Percentiles rank a stretch among this genome's conserved stretches.
Evolutionary conservation across 2,329 filamentous ascomycete genomes (phyloP).

Genomic region (Curvularia lunata): DNA sequence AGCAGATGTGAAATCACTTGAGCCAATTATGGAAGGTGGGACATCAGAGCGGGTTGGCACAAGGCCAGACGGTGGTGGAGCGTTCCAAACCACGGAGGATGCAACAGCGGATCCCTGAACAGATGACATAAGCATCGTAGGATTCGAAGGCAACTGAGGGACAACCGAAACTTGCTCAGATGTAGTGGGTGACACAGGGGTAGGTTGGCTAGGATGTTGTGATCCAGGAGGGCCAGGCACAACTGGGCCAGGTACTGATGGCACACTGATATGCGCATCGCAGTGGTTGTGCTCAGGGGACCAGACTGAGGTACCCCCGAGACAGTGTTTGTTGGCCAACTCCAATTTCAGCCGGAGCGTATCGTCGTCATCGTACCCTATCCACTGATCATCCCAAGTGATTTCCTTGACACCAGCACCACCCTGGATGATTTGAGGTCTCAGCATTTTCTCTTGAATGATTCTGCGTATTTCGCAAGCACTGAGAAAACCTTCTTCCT

Average conservation of each 20-base stretch:
- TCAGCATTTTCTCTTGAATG: conserved; percentile 26
- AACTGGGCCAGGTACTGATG: neutral
- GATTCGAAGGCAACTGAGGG: neutral
- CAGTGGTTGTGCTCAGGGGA: conserved; percentile 28
- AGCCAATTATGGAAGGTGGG: neutral
- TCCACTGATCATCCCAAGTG: conserved; percentile 49
- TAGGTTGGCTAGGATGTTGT: neutral
- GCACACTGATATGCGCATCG: neutral
- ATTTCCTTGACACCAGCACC: conserved; percentile 46
- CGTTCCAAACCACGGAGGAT: neutral
- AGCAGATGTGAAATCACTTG: neutral
- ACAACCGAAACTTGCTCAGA: neutral
- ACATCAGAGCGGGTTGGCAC: neutral
- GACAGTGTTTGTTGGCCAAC: conserved; percentile 31
- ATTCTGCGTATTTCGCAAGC: conserved; percentile 48
- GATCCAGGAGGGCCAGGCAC: neutral
- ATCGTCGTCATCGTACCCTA: conserved; percentile 49
- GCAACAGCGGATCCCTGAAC: neutral
- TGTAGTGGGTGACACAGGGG: neutral
- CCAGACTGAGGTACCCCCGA: conserved; percentile 36
- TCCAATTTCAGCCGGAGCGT: conserved; percentile 33
- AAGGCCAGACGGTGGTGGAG: neutral
- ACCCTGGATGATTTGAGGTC: conserved; percentile 30
- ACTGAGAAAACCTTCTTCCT: conserved; percentile 44
- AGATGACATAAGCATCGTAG: neutral